Percentiles rank a stretch among this genome's conserved stretches.
phyloP scores from a whole-genome alignment of 108 stramenopile species.

The Nitzschia inconspicua region DNA sequence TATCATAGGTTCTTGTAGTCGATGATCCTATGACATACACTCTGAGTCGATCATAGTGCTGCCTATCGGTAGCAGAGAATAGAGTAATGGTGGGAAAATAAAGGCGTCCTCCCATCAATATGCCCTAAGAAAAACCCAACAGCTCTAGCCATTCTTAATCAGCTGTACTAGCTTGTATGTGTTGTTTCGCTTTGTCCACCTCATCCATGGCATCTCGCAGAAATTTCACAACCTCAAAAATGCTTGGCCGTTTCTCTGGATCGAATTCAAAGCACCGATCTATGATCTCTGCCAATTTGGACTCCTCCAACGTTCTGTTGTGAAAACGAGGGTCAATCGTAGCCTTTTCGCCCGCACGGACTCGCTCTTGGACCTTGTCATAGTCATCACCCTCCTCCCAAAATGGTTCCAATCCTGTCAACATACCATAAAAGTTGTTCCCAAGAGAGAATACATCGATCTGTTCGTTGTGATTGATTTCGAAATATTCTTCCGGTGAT shows the following conservation, averaged over 20 bases:
- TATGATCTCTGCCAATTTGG: constrained; percentile 46
- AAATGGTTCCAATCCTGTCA: constrained; percentile 60
- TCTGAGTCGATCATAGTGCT: too few species aligned
- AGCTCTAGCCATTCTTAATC: too few species aligned
- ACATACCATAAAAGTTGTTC: constrained; percentile 62
- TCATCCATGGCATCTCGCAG: constrained; percentile 24
- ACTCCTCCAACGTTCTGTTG: constrained; percentile 50
- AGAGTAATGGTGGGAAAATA: too few species aligned
- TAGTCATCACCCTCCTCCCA: constrained; percentile 51
- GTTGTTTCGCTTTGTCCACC: too few species aligned
- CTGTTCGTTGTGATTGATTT: constrained; percentile 47
- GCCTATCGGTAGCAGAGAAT: too few species aligned
- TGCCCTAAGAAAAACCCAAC: too few species aligned
- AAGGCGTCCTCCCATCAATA: too few species aligned
- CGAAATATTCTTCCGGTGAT: constrained; percentile 67
- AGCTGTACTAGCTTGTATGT: too few species aligned
- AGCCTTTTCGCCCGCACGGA: constrained; percentile 40
- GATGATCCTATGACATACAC: too few species aligned
- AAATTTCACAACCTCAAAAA: constrained; percentile 60
- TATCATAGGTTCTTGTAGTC: too few species aligned
- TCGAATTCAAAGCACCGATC: constrained; percentile 45
- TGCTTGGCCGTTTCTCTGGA: constrained; percentile 50
- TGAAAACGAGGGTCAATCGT: constrained; percentile 54
- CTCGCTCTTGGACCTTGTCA: constrained; percentile 5
- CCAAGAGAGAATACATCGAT: constrained; percentile 74